These are phyloP conservation scores for Wallacemonas rigidus DNA, from an alignment of 208 protist genomes.

Conservation along the genomic window DNA sequence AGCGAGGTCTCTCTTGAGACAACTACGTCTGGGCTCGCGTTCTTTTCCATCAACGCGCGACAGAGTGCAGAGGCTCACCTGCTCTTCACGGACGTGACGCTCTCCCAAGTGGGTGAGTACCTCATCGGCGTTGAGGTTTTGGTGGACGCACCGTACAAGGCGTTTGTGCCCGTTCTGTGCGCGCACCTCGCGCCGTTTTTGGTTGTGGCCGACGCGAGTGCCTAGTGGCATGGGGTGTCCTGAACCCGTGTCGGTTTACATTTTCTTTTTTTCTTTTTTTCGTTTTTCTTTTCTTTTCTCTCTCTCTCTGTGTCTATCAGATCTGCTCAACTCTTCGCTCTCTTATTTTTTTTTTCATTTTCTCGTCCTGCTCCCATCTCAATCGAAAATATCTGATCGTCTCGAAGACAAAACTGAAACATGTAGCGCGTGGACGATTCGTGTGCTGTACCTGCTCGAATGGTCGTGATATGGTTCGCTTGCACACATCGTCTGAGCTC, in stretches of 20 bases:
- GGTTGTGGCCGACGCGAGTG: conserved; percentile 36
- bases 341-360: not conserved
- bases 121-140: conserved; percentile 63
- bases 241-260: not conserved
- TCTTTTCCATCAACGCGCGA: not conserved
- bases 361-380: too few relatives aligned
- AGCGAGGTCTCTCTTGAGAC: not conserved
- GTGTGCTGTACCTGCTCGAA: too few relatives aligned
- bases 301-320: not conserved
- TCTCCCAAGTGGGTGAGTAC: conserved; percentile 57
- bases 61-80: not conserved
- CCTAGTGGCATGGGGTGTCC: not conserved
- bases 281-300: conserved; percentile 14
- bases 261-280: conserved; percentile 6
- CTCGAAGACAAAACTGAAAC: too few relatives aligned
- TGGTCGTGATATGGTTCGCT: too few relatives aligned
- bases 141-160: conserved; percentile 37
- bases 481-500: not conserved
- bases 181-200: conserved; percentile 67
- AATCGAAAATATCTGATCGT: too few relatives aligned
- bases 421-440: too few relatives aligned
- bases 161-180: conserved; percentile 65
- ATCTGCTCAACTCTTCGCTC: not conserved
- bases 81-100: conserved; percentile 43
- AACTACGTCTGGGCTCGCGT: not conserved